These are phyloP conservation scores for Kodamaea anthophila DNA, from an alignment of 1,139 yeast genomes.

Conservation along the genomic window DNA sequence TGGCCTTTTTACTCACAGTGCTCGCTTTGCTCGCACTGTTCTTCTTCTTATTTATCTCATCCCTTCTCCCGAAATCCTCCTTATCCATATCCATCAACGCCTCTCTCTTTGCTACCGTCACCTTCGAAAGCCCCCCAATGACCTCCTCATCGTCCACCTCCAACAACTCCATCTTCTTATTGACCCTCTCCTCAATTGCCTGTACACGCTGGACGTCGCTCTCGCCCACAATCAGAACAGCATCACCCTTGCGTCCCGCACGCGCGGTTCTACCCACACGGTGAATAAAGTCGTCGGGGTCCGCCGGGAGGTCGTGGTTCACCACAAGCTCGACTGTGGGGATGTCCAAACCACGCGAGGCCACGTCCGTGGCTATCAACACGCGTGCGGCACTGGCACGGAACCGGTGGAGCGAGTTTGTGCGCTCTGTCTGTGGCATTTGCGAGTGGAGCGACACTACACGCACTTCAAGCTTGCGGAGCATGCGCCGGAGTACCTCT, in stretches of 20 bases:
- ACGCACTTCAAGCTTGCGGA: slow-evolving; percentile 66
- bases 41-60: slow-evolving; percentile 49
- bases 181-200: slow-evolving; percentile 81
- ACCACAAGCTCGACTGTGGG: slow-evolving; percentile 86
- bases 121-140: slow-evolving; percentile 60
- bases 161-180: slow-evolving; percentile 68
- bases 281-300: slow-evolving; percentile 94
- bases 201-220: slow-evolving; percentile 76
- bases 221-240: slow-evolving; percentile 69
- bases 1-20: not conserved
- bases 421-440: slow-evolving; percentile 88
- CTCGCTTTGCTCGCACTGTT: slow-evolving; percentile 5
- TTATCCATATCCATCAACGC: slow-evolving; percentile 90
- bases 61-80: slow-evolving; percentile 78
- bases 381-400: slow-evolving; percentile 93
- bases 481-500: slow-evolving; percentile 71
- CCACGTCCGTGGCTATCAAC: slow-evolving; percentile 91
- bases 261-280: slow-evolving; percentile 99
- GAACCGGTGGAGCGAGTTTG: slow-evolving; percentile 85
- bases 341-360: slow-evolving; percentile 94
- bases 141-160: slow-evolving; percentile 72
- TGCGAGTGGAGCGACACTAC: slow-evolving; percentile 92
- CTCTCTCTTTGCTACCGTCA: slow-evolving; percentile 82
- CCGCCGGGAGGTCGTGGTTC: slow-evolving; percentile 91
- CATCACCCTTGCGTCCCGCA: slow-evolving; percentile 71